phyloP scores from a whole-genome alignment of 495 filamentous ascomycete genomes.

The Echria macrotheca region DNA sequence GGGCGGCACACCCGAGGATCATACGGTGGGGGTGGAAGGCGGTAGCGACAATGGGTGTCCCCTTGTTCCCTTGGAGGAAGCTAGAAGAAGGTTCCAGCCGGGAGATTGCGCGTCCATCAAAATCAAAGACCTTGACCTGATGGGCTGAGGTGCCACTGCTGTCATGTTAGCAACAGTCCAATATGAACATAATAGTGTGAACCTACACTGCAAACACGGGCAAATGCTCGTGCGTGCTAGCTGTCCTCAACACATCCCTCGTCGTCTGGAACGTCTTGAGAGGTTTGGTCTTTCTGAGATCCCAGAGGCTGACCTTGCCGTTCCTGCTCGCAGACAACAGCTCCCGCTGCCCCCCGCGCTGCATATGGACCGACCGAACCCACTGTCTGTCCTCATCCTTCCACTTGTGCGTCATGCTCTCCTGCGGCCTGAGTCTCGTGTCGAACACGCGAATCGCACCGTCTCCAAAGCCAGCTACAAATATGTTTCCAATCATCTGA shows the following conservation, averaged over 20 bases:
- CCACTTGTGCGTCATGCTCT: conserved; percentile 91
- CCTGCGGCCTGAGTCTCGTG: conserved; percentile 70
- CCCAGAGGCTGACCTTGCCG: conserved; percentile 93
- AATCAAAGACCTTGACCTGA: conserved; percentile 86
- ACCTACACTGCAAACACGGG: conserved; percentile 93
- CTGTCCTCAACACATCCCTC: conserved; percentile 71
- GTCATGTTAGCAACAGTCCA: conserved; percentile 23
- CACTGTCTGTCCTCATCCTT: conserved; percentile 80
- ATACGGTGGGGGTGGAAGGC: conserved; percentile 96
- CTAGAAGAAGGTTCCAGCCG: conserved; percentile 81
- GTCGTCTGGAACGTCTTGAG: conserved; percentile 69
- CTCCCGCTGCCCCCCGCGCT: conserved; percentile 88
- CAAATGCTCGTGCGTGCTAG: conserved; percentile 93
- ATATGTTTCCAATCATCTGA: conserved; percentile 92
- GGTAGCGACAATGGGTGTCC: conserved; percentile 75
- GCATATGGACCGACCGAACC: conserved; percentile 95
- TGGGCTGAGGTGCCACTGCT: conserved; percentile 79
- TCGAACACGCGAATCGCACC: conserved; percentile 96
- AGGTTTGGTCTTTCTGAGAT: conserved; percentile 77
- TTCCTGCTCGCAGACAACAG: conserved; percentile 80
- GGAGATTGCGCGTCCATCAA: conserved; percentile 69
- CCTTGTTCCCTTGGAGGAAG: conserved; percentile 69
- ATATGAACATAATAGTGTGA: background rate
- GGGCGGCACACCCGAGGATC: conserved; percentile 76
- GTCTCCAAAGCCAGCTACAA: conserved; percentile 94